Conservation (phyloP, 306 rosid genomes). For the Aeschynomene evenia region DNA sequence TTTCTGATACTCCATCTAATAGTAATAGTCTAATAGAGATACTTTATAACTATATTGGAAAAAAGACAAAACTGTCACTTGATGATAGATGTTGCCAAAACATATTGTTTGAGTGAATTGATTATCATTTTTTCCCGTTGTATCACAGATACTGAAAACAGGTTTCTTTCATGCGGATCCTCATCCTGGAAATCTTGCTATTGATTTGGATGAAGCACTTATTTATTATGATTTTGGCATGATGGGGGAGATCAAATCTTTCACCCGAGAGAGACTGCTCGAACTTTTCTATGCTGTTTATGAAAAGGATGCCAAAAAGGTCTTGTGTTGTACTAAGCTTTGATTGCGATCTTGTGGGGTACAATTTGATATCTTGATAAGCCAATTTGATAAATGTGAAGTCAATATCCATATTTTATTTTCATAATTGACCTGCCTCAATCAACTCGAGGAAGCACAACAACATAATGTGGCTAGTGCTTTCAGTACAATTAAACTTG, state of each 20-base stretch:
- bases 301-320: conserved; percentile 90
- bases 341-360: neutral
- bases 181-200: conserved; percentile 86
- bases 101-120: conserved; percentile 6
- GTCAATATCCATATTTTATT: neutral
- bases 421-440: neutral
- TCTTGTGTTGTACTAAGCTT: conserved; percentile 17
- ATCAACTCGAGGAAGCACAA: neutral
- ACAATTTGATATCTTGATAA: neutral
- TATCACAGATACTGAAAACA: conserved; percentile 67
- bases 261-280: conserved; percentile 80
- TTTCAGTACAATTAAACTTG: neutral
- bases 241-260: conserved; percentile 91
- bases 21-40: neutral
- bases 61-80: neutral
- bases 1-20: neutral
- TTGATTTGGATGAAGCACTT: conserved; percentile 71
- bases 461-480: neutral
- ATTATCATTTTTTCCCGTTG: neutral
- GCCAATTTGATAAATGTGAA: neutral
- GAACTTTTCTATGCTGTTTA: conserved; percentile 79
- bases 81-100: neutral
- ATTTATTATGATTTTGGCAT: conserved; percentile 90
- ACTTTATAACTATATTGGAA: neutral
- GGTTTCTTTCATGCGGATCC: conserved; percentile 97